Evolutionary conservation across 2,329 filamentous ascomycete species (phyloP).

Genomic region (Chaetomium globosum): DNA sequence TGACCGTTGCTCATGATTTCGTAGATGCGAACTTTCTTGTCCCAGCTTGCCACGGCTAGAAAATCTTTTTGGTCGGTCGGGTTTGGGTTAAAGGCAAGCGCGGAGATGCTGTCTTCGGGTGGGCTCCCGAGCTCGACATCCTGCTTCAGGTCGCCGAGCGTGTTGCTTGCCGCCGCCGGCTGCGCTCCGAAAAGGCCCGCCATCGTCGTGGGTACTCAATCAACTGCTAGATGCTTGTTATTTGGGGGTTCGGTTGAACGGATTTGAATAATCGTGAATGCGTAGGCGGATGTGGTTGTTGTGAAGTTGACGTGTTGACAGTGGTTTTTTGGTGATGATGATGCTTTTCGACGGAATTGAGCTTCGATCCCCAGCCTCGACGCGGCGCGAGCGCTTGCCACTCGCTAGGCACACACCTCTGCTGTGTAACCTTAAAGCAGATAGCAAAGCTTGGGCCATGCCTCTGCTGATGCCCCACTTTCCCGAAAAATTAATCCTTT

Average conservation of each 20-base stretch:
- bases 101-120: slow-evolving; percentile 87
- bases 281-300: not conserved
- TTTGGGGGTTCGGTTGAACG: not conserved
- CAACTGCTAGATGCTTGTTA: too few species aligned
- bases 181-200: slow-evolving; percentile 63
- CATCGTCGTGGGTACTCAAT: slow-evolving; percentile 51
- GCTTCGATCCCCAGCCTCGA: slow-evolving; percentile 17
- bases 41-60: slow-evolving; percentile 90
- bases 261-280: not conserved
- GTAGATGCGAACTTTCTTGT: slow-evolving; percentile 97
- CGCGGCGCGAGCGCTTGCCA: not conserved
- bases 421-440: not conserved
- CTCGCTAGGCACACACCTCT: not conserved
- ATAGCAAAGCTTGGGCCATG: slow-evolving; percentile 11
- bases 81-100: slow-evolving; percentile 70
- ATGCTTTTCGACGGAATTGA: not conserved
- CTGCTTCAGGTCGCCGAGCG: slow-evolving; percentile 86
- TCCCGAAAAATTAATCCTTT: slow-evolving; percentile 15
- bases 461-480: slow-evolving; percentile 6
- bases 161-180: slow-evolving; percentile 62
- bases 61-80: slow-evolving; percentile 65
- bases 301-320: not conserved
- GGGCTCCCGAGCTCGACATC: slow-evolving; percentile 78
- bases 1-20: slow-evolving; percentile 78
- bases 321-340: not conserved